These are phyloP conservation scores for Craspedostauros australis DNA, from an alignment of 108 stramenopile genomes.

Conservation along the genomic window DNA sequence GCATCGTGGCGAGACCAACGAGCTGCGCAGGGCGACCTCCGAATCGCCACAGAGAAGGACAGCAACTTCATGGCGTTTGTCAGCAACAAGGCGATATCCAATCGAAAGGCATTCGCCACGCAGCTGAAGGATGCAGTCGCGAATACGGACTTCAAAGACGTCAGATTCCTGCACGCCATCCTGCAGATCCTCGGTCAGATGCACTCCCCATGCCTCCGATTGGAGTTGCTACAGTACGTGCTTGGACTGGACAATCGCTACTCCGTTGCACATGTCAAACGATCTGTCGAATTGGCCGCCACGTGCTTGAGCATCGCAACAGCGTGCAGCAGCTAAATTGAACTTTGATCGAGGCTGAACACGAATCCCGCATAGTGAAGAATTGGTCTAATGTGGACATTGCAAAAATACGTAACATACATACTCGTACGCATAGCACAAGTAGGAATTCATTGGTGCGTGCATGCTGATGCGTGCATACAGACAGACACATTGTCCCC, in stretches of 20 bases:
- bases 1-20: conserved; percentile 83
- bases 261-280: conserved; percentile 78
- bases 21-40: conserved; percentile 83
- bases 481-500: no score
- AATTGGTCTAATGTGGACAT: no score
- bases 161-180: conserved; percentile 59
- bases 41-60: conserved; percentile 74
- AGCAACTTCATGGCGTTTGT: conserved; percentile 85
- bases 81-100: conserved; percentile 79
- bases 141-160: conserved; percentile 61
- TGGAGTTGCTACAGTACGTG: conserved; percentile 87
- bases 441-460: no score
- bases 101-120: conserved; percentile 71
- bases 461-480: no score
- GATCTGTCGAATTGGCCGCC: conserved; percentile 76
- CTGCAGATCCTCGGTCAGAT: conserved; percentile 57
- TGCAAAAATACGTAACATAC: no score
- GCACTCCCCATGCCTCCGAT: conserved; percentile 81
- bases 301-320: no score
- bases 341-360: background rate
- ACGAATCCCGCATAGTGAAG: no score
- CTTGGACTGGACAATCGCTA: conserved; percentile 86
- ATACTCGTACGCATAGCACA: no score
- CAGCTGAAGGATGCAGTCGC: conserved; percentile 58
- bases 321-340: no score